Evolutionary conservation across 371 early-diverging fungal genomes (phyloP), one percentile per base, ranked within the genome.

Genomic region (Mortierella sp.): DNA sequence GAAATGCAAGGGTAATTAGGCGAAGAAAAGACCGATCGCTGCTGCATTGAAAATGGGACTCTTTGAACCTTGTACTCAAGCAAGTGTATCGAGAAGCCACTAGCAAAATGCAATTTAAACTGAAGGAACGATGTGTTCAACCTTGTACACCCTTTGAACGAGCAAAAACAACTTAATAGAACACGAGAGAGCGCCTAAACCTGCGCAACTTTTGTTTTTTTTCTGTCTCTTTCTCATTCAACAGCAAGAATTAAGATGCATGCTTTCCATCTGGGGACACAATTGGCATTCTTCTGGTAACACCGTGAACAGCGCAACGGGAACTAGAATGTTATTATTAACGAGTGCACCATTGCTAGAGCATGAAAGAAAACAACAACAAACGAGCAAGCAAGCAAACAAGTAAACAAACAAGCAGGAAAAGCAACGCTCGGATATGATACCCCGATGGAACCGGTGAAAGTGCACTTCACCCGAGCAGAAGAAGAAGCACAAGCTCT

Each of bases 31-130:
- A 64, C 67, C 67, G 67, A 64, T 64, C 40, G 21, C 21, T 21
- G 9, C 19, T 54, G 67, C 14, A 59, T 40, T 40, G 26, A 11
- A 11, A 10, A 59, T 31, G 19, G 21, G 40, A 21, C 37, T 64
- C 24, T 50, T 50, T 64, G 21, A 64, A 64, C 67, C 24, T 64
- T 64, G 67, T 64, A 64, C 37, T 0, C 37, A 21, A 24, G 21
- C 10, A 40, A 31, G 34, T 21, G 21, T 64, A 64, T 64, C 10
- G 11, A 31, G 24, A 34, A 64, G 21, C 37, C 3, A 37, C 67
- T 64, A 64, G 19, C 24, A 64, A 64, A 64, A 64, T 64, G 67
- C 67, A 64, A 64, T 64, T 64, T 64, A 64, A 40, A 37, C 24
- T 37, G 67, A 34, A 28, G 28, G 31, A 26, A 61, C 16, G 50